Evolutionary conservation across 192 early-diverging fungal genomes (phyloP), one percentile per base, ranked within the genome.

Genomic region (Spinellus fusiger): DNA sequence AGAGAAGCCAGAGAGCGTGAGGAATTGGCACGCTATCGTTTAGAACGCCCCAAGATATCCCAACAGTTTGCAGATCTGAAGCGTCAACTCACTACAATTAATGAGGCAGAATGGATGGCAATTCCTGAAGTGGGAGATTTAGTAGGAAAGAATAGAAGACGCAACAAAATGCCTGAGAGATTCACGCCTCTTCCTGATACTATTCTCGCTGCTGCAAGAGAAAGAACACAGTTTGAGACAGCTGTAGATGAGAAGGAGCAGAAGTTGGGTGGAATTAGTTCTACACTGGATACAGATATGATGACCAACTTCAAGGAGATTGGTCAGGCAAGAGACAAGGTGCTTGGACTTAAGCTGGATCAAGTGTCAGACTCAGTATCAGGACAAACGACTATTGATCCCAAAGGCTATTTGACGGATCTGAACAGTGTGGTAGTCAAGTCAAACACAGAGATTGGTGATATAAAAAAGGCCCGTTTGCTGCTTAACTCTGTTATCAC

Each of bases 341-440:
- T 99, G 2, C 73, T 98, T 27, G 89, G 91, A 12, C 58, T 96
- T 56, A 93, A 93, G 61, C 79, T 98, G 18, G 94, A 96, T 77
- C 89, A 93, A 60, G 85, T 90, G 22, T 92, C 93, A 5, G 93
- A 96, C 64, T 93, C 93, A 1, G 86, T 83, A 5, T 81, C 86
- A 4, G 93, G 93, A 12, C 80, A 91, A 73, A 92, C 92, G 3
- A 94, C 88, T 10, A 82, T 98, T 49, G 95, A 99, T 55, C 90
- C 95, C 4, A 93, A 93, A 34, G 97, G 97, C 10, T 99, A 99
- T 67, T 70, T 99, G 46, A 97, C 97, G 1, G 95, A 90, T 52
- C 81, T 99, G 13, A 90, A 88, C 70, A 88, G 86, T 58, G 78
- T 94, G 2, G 85, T 85, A 0, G 80, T 90, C 26, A 91, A 89